phyloP scores from a whole-genome alignment of 2,329 filamentous ascomycete genomes.

The Graphilbum sp. region DNA sequence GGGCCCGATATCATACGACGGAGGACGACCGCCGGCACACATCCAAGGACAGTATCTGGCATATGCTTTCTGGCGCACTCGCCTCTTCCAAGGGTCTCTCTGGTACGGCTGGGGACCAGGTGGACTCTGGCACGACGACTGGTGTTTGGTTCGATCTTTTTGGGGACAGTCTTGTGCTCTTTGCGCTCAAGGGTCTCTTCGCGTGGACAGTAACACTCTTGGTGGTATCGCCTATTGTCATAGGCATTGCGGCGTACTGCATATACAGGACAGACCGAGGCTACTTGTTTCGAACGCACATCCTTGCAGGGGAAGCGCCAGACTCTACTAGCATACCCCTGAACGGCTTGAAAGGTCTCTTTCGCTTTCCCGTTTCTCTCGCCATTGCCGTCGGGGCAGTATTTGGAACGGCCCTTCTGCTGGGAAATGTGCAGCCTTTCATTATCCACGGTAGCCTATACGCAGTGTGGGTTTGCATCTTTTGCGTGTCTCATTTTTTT shows the following conservation, averaged over 20 bases:
- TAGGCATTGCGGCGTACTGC: constrained; percentile 52
- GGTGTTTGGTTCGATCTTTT: constrained; percentile 94
- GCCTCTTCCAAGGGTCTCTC: constrained; percentile 58
- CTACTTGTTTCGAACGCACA: constrained; percentile 60
- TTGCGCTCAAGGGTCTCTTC: constrained; percentile 70
- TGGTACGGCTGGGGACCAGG: constrained; percentile 47
- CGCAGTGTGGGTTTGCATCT: constrained; percentile 36
- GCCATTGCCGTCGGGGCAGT: constrained; percentile 50
- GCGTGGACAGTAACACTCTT: constrained; percentile 74
- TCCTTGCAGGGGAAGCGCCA: constrained; percentile 35
- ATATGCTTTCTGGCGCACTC: constrained; percentile 80
- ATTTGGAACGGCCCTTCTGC: constrained; percentile 54
- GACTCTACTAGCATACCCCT: constrained; percentile 46
- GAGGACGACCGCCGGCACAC: constrained; percentile 76
- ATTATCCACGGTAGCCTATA: constrained; percentile 86
- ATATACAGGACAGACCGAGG: constrained; percentile 63
- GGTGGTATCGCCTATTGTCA: constrained; percentile 57
- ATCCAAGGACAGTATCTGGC: constrained; percentile 59
- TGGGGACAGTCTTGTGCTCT: constrained; percentile 61
- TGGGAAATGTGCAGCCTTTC: constrained; percentile 72
- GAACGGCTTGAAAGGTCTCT: constrained; percentile 66
- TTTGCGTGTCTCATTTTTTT: neutral
- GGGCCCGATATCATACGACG: constrained; percentile 78
- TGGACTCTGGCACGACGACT: constrained; percentile 44
- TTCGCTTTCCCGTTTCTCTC: constrained; percentile 67